Percentiles rank a stretch among this genome's conserved stretches.
Evolutionary conservation across 768 basidiomycete species (phyloP).

Genomic region (Mrakia blollopis): DNA sequence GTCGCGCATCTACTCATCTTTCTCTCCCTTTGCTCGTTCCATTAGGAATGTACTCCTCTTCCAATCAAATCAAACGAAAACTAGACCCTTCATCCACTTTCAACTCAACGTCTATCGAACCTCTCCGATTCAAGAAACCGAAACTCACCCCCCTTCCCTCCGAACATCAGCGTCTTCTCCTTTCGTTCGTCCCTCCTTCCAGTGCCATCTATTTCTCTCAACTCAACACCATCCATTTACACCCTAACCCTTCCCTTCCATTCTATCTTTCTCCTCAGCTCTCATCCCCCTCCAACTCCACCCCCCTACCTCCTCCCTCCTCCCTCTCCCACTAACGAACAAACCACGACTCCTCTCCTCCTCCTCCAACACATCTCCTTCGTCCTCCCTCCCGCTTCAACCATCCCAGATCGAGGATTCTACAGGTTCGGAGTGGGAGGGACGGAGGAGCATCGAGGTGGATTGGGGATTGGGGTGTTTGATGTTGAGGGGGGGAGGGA

Average conservation of each 20-base stretch:
- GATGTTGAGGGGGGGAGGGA: conserved; percentile 5
- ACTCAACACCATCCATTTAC: too few species aligned
- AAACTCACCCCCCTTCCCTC: too few species aligned
- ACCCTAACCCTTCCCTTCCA: neutral
- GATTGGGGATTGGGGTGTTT: neutral
- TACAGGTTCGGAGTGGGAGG: conserved; percentile 1
- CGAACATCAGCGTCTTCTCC: too few species aligned
- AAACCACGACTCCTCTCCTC: neutral
- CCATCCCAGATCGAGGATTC: neutral
- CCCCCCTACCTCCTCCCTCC: neutral
- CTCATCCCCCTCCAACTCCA: neutral
- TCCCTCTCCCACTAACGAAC: neutral
- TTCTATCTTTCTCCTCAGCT: too few species aligned
- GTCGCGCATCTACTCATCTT: neutral
- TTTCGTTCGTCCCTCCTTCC: neutral
- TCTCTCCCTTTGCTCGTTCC: neutral
- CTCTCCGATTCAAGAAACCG: neutral
- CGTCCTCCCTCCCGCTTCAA: neutral
- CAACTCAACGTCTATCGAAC: neutral
- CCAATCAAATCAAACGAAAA: neutral
- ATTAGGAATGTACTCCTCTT: neutral
- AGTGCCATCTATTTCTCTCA: too few species aligned
- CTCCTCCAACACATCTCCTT: neutral
- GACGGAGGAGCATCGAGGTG: neutral
- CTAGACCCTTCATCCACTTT: neutral